Conservation (phyloP, 2,329 filamentous ascomycete genomes). For the Arthrobotrys sphaeroides region DNA sequence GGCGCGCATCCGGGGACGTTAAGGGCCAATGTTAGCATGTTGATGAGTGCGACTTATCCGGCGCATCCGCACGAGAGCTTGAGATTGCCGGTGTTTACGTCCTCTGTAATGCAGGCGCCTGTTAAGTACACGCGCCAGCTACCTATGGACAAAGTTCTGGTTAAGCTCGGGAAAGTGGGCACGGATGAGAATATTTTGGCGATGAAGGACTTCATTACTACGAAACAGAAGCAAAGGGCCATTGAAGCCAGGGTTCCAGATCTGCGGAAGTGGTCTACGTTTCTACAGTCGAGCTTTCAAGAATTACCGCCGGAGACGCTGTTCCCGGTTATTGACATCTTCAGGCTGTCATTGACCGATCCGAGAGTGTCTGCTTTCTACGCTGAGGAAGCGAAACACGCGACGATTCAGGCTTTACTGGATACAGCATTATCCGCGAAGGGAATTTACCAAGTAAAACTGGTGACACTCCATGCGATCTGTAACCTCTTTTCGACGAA, state of each 20-base stretch:
- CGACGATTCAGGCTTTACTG: slow-evolving; percentile 72
- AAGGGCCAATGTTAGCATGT: slow-evolving; percentile 74
- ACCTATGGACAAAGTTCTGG: slow-evolving; percentile 80
- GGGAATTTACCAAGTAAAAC: slow-evolving; percentile 74
- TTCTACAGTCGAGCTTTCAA: slow-evolving; percentile 68
- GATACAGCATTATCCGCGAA: slow-evolving; percentile 63
- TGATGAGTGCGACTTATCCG: slow-evolving; percentile 64
- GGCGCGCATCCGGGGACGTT: slow-evolving; percentile 77
- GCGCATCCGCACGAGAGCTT: slow-evolving; percentile 78
- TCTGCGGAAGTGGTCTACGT: slow-evolving; percentile 71
- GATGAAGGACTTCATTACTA: slow-evolving; percentile 76
- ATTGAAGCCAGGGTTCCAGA: slow-evolving; percentile 76
- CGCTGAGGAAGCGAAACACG: slow-evolving; percentile 75
- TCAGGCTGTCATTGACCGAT: slow-evolving; percentile 80
- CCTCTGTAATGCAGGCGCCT: slow-evolving; percentile 70
- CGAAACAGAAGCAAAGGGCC: slow-evolving; percentile 68
- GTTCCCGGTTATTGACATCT: slow-evolving; percentile 86
- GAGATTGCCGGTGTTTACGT: slow-evolving; percentile 75
- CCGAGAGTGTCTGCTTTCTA: slow-evolving; percentile 82
- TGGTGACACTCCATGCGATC: slow-evolving; percentile 82
- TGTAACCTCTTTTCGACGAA: slow-evolving; percentile 85
- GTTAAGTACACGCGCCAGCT: slow-evolving; percentile 81
- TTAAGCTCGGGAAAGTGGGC: slow-evolving; percentile 76
- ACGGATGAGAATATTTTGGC: slow-evolving; percentile 70
- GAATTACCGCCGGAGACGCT: slow-evolving; percentile 71